These are phyloP conservation scores for Pythium oligandrum DNA, from an alignment of 352 stramenopile genomes.

Conservation along the genomic window DNA sequence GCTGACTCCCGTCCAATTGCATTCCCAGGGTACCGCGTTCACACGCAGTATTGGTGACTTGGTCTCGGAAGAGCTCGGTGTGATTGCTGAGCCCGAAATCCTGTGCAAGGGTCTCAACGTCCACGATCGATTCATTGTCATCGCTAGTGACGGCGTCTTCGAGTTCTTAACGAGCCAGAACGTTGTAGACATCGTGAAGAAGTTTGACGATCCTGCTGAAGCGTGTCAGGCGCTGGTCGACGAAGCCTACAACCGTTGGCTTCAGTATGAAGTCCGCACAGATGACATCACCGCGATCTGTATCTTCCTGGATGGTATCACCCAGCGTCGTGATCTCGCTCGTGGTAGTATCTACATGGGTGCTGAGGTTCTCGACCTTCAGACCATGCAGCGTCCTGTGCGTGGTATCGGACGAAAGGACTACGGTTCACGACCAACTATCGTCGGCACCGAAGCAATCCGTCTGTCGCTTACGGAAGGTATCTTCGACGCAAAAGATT, in stretches of 20 bases:
- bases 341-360: constrained; percentile 82
- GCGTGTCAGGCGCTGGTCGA: constrained; percentile 88
- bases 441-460: constrained; percentile 81
- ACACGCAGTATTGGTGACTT: constrained; percentile 97
- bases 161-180: constrained; percentile 94
- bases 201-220: constrained; percentile 82
- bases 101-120: constrained; percentile 83
- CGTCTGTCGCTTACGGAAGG: constrained; percentile 68
- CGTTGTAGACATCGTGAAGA: constrained; percentile 89
- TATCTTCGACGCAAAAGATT: constrained; percentile 20
- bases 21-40: constrained; percentile 92
- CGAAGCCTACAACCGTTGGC: constrained; percentile 92
- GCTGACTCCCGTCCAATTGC: not conserved
- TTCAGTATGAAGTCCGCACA: constrained; percentile 92
- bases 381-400: constrained; percentile 82
- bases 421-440: constrained; percentile 66
- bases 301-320: constrained; percentile 80
- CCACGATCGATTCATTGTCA: constrained; percentile 90
- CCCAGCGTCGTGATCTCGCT: constrained; percentile 39
- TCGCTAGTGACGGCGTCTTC: constrained; percentile 93
- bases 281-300: constrained; percentile 93
- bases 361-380: constrained; percentile 72
- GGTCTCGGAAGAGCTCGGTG: constrained; percentile 88
- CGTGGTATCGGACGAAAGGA: constrained; percentile 58
- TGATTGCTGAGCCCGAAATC: constrained; percentile 91